Conservation (phyloP, 2,329 filamentous ascomycete genomes). For the Talaromyces sp. region DNA sequence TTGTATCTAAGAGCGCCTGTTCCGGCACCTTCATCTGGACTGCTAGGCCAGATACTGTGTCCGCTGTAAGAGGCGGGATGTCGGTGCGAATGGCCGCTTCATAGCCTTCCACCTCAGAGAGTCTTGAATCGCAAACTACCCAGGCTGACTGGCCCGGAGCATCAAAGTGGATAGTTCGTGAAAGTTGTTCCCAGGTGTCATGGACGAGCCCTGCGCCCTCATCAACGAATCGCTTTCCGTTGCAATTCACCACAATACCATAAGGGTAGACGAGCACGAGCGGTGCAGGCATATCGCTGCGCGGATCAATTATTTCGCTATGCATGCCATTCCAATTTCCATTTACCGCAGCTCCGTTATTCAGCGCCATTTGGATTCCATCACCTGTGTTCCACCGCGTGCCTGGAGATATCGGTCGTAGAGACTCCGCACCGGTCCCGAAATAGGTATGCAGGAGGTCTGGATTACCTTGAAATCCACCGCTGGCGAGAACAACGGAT, state of each 20-base stretch:
- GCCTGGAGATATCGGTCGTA: conserved; percentile 5
- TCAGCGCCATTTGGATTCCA: conserved; percentile 7
- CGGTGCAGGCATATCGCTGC: conserved; percentile 5
- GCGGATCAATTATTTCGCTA: conserved; percentile 9
- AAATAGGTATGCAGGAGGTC: conserved; percentile 6
- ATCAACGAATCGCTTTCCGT: conserved; percentile 7
- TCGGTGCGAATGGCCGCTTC: conserved; percentile 7
- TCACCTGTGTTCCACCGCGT: conserved; percentile 5
- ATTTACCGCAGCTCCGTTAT: conserved; percentile 6
- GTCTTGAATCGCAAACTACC: conserved; percentile 6
- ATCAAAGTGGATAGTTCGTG: conserved; percentile 7
- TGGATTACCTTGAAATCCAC: conserved; percentile 8
- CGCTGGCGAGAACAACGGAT: conserved; percentile 8
- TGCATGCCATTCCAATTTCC: conserved; percentile 8
- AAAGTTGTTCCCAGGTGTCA: conserved; percentile 6
- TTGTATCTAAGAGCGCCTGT: conserved; percentile 9
- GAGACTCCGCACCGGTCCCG: conserved; percentile 5
- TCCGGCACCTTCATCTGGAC: conserved; percentile 5
- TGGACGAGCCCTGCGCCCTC: conserved; percentile 8
- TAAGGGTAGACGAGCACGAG: conserved; percentile 6
- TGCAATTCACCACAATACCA: conserved; percentile 5
- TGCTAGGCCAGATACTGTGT: conserved; percentile 7
- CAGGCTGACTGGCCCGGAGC: conserved; percentile 7
- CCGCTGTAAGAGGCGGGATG: conserved; percentile 3
- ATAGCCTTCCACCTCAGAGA: conserved; percentile 7